Conservation (phyloP, 2,329 filamentous ascomycete genomes). For the Colletotrichum tofieldiae region DNA sequence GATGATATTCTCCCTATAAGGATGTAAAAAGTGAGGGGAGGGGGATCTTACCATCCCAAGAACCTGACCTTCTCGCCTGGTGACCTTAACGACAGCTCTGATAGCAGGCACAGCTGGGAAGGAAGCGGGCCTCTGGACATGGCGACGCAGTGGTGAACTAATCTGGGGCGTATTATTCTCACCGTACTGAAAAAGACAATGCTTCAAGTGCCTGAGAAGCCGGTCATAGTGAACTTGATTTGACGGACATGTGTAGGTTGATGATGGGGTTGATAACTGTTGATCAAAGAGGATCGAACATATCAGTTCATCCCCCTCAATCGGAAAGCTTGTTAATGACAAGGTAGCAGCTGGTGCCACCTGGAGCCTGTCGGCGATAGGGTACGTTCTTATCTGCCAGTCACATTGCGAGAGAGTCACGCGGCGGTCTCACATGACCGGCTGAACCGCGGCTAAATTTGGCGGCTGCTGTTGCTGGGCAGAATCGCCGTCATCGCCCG, state of each 20-base stretch:
- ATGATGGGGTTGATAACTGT: not conserved
- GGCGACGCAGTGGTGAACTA: conserved; percentile 1
- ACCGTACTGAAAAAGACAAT: not conserved
- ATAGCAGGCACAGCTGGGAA: conserved; percentile 76
- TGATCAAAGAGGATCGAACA: not conserved
- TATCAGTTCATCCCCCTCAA: no score
- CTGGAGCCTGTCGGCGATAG: not conserved
- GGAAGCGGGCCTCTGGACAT: conserved; percentile 76
- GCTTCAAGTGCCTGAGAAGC: no score
- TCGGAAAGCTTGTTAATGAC: not conserved
- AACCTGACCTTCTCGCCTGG: conserved; percentile 88
- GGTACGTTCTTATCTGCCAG: conserved; percentile 4
- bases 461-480: conserved; percentile 34
- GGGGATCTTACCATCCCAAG: conserved; percentile 80
- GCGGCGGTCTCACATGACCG: conserved; percentile 37
- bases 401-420: conserved; percentile 16
- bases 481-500: conserved; percentile 39
- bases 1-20: conserved; percentile 2
- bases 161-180: not conserved
- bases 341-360: not conserved
- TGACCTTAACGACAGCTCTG: conserved; percentile 67
- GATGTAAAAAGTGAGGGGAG: conserved; percentile 16
- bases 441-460: conserved; percentile 33
- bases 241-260: not conserved
- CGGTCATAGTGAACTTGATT: not conserved